Base-by-base conservation (phyloP, 768 basidiomycete species). In the Neoboletus subvelutipes region DNA sequence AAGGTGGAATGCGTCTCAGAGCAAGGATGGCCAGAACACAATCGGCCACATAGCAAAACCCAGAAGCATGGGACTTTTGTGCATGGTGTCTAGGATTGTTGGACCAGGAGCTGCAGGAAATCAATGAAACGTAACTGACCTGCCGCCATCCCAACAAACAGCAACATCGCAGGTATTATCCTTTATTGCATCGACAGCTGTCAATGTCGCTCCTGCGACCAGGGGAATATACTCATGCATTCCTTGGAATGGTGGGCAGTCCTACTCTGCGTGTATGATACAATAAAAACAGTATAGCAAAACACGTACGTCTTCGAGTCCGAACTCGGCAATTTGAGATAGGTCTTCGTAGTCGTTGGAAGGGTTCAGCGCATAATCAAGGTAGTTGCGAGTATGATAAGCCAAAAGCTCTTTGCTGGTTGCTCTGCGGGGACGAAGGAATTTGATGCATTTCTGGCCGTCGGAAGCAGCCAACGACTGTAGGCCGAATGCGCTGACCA, bases 41-140 rank as follows among this genome's bases (percentile, higher is more conserved):
- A 67, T 98, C 95, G 2, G 92, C 90, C 22, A 98, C 89, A 67
- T 97, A 98, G 76, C 95, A 98, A 73, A 91, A 98, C 0, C 95
- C 95, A 4, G 90, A 84, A 1, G 94, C 94, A 42, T 76, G 78
- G 0, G 83, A 79, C 67, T 91, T 88, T 50, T 85, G 82, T 0
- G 91, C 90, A 64, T 97, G 95, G 64, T 96, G 95, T 64, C 94
- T 86, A 50, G 15, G 56, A 34, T 48, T 13, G 37, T 22, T 49
- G 36, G 51, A 31, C 28, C 20, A 4, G 24, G 15, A 12, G 36
- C 9, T 17, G 20, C 20, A 5, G 29, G 36, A 22, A 42, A 42
- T 40, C 10, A 31, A 37, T 28, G 42, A 41, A 50, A 58, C 40
- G 36, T n/a, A 10, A 52, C 68, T 50, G 55, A 85, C 85, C 90